Base-by-base conservation (phyloP, 345 rosid genomes). In the Dipteronia sinensis region DNA sequence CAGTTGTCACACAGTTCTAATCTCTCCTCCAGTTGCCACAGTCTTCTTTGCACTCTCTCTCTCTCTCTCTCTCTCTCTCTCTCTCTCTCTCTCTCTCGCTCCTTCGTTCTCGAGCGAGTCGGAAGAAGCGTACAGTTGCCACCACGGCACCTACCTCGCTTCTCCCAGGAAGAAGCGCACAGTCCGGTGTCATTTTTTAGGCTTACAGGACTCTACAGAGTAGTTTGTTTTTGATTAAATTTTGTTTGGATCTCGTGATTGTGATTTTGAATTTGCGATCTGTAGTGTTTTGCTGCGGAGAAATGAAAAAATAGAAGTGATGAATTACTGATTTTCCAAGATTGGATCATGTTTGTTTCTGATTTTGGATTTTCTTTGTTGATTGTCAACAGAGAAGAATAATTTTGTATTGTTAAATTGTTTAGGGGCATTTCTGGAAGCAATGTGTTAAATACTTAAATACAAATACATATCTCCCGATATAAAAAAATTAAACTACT, bases 121-220 rank as follows among this genome's bases (percentile, higher is more conserved):
- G 49, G 38, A 34, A 34, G 38, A 15, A 19, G 22, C 22, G 11
- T n/a, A n/a, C n/a, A n/a, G 49, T 85, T 31, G 58, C 87, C 12
- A 82, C 87, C 51, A 84, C 93, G 61, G 85, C 88, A 9, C 80
- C 85, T 62, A 74, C 77, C 78, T 86, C 92, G 22, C 75, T 79
- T 34, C 93, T 89, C 82, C 89, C 86, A 61, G 92, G 90, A 13
- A 85, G 79, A n/a, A n/a, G n/a, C n/a, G n/a, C n/a, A 77, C 86
- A 92, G 46, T 85, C 91, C 38, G 65, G 81, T 31, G 85, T 87
- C 61, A 78, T 88, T 23, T 87, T 87, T 58, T 98, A 96, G 78
- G 97, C 99, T 80, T 91, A 91, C n/a, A 89, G 99, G 85, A 96
- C 93, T 71, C 98, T 96, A 61, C 87, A 95, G 84, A 81, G 95